phyloP scores from a whole-genome alignment of 164 flowering plant genomes.

The Piper longum region DNA sequence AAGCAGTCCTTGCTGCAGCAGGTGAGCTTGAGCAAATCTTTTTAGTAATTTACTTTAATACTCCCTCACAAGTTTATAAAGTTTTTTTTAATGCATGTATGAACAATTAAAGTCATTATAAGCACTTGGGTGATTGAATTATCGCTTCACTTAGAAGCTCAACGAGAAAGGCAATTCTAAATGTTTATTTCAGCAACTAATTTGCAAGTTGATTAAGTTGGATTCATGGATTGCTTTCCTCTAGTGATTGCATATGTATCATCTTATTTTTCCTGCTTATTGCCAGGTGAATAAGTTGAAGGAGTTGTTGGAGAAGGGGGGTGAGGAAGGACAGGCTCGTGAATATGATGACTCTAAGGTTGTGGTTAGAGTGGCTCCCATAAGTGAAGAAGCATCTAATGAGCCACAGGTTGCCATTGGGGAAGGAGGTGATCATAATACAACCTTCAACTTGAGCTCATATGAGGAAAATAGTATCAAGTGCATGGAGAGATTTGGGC shows the following conservation, averaged over 20 bases:
- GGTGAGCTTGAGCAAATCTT: constrained; percentile 16
- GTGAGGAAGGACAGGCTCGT: constrained; percentile 8
- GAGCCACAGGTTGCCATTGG: constrained; percentile 9
- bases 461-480: constrained; percentile 14
- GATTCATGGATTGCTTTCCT: neutral
- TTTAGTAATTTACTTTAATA: too few species aligned
- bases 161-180: too few species aligned
- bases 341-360: constrained; percentile 10
- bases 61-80: neutral
- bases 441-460: constrained; percentile 3
- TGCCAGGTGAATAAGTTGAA: constrained; percentile 23
- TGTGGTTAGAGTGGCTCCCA: constrained; percentile 5
- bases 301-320: constrained; percentile 11
- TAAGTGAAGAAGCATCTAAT: constrained; percentile 9
- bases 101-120: neutral
- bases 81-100: neutral
- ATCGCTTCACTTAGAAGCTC: neutral
- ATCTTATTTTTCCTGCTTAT: neutral
- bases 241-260: neutral
- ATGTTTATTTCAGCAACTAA: too few species aligned
- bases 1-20: constrained; percentile 34
- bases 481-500: constrained; percentile 7
- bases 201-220: too few species aligned
- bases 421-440: constrained; percentile 10
- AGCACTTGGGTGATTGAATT: too few species aligned